These are phyloP conservation scores for Verticillium nonalfalfae DNA, from an alignment of 2,329 filamentous ascomycete species.

Conservation along the genomic window DNA sequence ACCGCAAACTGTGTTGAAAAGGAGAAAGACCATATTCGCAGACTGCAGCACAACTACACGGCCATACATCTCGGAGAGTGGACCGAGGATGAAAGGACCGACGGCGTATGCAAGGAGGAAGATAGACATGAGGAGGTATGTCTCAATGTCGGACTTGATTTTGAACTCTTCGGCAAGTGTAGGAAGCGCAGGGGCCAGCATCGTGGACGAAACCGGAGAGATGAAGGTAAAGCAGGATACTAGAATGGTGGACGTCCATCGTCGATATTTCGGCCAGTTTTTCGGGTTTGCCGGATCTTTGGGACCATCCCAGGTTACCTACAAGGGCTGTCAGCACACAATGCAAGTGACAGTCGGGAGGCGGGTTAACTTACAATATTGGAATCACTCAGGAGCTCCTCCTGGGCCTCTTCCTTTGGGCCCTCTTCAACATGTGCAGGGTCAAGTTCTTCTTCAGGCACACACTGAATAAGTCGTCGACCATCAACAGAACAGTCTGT, in stretches of 20 bases:
- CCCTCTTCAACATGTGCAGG: not conserved
- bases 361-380: not conserved
- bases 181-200: constrained; percentile 40
- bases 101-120: constrained; percentile 52
- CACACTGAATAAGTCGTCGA: not conserved
- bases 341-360: not conserved
- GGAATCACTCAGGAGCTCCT: not conserved
- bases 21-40: constrained; percentile 43
- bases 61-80: constrained; percentile 45
- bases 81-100: constrained; percentile 44
- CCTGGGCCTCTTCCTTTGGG: not conserved
- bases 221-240: constrained; percentile 43
- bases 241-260: constrained; percentile 26
- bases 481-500: not conserved
- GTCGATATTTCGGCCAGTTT: constrained; percentile 37
- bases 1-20: constrained; percentile 47
- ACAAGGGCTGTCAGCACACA: not conserved
- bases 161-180: constrained; percentile 36
- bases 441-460: not conserved
- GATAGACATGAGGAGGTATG: constrained; percentile 49
- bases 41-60: constrained; percentile 36
- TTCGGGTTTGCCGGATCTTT: constrained; percentile 31
- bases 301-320: constrained; percentile 36
- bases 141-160: constrained; percentile 33
- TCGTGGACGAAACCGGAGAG: constrained; percentile 46